Conservation (phyloP, 2,329 filamentous ascomycete species). For the Hypomyces perniciosus region DNA sequence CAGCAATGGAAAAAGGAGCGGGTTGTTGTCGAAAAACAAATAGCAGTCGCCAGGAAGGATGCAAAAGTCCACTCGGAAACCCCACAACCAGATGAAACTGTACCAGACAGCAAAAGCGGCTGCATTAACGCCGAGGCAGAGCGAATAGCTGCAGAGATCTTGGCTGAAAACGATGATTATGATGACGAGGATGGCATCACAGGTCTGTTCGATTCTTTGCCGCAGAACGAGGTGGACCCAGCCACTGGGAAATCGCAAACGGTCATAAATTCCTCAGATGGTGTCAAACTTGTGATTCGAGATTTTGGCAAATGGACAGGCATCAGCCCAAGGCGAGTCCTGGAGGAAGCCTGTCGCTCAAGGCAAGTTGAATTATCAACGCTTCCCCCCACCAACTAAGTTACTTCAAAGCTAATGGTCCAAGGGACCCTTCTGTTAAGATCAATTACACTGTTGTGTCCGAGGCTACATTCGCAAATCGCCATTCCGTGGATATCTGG, state of each 20-base stretch:
- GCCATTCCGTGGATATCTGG: conserved; percentile 65
- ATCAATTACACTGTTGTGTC: conserved; percentile 66
- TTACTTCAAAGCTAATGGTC: conserved; percentile 11
- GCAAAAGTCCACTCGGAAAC: conserved; percentile 19
- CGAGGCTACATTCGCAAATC: conserved; percentile 65
- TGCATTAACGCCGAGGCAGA: conserved; percentile 49
- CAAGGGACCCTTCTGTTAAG: conserved; percentile 63
- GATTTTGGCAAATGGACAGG: conserved; percentile 84
- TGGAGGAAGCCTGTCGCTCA: conserved; percentile 84
- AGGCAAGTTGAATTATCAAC: conserved; percentile 43
- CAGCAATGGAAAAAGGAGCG: conserved; percentile 57
- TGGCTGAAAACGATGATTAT: conserved; percentile 41
- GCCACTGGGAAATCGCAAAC: conserved; percentile 52
- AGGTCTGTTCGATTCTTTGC: conserved; percentile 53
- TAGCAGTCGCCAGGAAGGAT: conserved; percentile 42
- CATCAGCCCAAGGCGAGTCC: conserved; percentile 64
- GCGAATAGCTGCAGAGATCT: conserved; percentile 51
- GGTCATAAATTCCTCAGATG: conserved; percentile 46
- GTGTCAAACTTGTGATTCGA: conserved; percentile 56
- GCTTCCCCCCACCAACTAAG: conserved; percentile 5
- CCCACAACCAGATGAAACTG: conserved; percentile 28
- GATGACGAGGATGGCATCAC: conserved; percentile 49
- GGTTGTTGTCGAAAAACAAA: conserved; percentile 56
- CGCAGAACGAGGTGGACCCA: conserved; percentile 54
- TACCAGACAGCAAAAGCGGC: conserved; percentile 25